phyloP scores from a whole-genome alignment of 1,139 yeast species.

The Dujonia santamariae region DNA sequence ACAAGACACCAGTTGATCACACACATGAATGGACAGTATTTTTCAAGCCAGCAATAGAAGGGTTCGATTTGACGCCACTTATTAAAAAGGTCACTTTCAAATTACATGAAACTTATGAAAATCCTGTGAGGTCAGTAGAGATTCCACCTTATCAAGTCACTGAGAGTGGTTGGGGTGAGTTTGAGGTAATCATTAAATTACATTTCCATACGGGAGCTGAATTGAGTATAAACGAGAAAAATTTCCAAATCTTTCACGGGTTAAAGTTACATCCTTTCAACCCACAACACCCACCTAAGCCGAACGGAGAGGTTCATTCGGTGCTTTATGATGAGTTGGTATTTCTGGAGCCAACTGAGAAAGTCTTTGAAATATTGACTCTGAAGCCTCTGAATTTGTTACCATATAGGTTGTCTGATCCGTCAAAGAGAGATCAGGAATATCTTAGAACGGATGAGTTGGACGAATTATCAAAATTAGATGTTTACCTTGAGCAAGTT shows the following conservation, averaged over 20 bases:
- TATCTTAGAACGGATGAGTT: constrained; percentile 52
- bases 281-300: constrained; percentile 37
- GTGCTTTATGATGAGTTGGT: constrained; percentile 87
- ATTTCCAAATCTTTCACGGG: constrained; percentile 82
- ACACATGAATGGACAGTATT: constrained; percentile 97
- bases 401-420: constrained; percentile 55
- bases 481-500: constrained; percentile 63
- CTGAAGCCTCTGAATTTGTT: constrained; percentile 70
- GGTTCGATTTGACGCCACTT: constrained; percentile 72
- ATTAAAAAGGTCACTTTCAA: constrained; percentile 92
- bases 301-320: constrained; percentile 55
- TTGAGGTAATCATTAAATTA: constrained; percentile 84
- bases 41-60: constrained; percentile 77
- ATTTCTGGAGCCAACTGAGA: constrained; percentile 94
- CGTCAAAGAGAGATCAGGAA: constrained; percentile 41
- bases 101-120: constrained; percentile 89
- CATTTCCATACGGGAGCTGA: constrained; percentile 80
- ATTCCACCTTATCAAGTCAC: constrained; percentile 92
- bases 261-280: constrained; percentile 89
- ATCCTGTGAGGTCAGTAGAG: constrained; percentile 80
- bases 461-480: constrained; percentile 75
- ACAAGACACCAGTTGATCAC: constrained; percentile 80
- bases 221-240: constrained; percentile 69
- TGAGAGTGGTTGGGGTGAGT: constrained; percentile 99
- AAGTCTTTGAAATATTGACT: constrained; percentile 75